Conservation (phyloP, 1,139 yeast genomes). For the Arxiozyma bovina region DNA sequence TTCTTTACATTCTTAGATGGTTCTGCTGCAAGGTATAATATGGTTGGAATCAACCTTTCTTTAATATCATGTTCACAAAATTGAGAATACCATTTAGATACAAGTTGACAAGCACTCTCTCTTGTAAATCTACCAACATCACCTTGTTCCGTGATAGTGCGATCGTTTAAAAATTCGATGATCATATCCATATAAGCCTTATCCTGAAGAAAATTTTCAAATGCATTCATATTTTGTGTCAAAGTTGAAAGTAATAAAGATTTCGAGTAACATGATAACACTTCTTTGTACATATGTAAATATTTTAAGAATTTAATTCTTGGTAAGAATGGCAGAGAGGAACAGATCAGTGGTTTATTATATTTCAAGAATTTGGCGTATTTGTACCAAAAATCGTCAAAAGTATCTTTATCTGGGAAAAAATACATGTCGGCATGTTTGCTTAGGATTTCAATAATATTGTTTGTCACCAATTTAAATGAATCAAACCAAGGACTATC, state of each 20-base stretch:
- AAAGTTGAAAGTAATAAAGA: conserved; percentile 16
- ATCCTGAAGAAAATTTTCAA: not conserved
- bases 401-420: conserved; percentile 1
- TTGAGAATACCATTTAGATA: conserved; percentile 28
- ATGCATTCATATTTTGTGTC: not conserved
- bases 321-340: conserved; percentile 17
- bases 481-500: conserved; percentile 8
- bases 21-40: conserved; percentile 52
- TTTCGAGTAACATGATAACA: conserved; percentile 18
- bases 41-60: conserved; percentile 4
- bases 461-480: conserved; percentile 3
- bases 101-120: conserved; percentile 38
- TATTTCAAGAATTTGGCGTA: conserved; percentile 14
- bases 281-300: conserved; percentile 9
- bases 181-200: not conserved
- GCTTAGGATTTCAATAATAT: conserved; percentile 3
- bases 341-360: conserved; percentile 12
- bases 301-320: conserved; percentile 8
- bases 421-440: not conserved
- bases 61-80: not conserved
- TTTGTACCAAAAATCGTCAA: conserved; percentile 14
- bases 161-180: conserved; percentile 45
- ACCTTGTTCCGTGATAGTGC: conserved; percentile 60
- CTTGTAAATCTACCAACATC: conserved; percentile 76
- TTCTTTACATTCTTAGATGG: conserved; percentile 37